Conservation (phyloP, 345 rosid genomes). For the Carallia brachiata region DNA sequence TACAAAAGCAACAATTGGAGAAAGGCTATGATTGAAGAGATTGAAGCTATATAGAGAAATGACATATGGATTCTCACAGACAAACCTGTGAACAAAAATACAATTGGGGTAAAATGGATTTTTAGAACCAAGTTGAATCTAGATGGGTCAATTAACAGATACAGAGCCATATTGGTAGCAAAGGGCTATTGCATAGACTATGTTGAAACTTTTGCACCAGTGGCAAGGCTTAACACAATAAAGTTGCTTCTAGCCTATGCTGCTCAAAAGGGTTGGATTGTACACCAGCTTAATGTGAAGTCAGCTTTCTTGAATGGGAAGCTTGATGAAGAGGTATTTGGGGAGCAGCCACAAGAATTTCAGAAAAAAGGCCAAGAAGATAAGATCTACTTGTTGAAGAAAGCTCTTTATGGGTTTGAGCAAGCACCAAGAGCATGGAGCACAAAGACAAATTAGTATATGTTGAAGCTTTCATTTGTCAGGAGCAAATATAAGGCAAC, state of each 20-base stretch:
- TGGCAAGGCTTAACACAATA: too few species aligned
- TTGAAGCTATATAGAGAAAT: too few species aligned
- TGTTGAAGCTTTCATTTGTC: background rate
- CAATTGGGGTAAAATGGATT: background rate
- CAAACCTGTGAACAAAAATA: background rate
- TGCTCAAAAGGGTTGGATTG: too few species aligned
- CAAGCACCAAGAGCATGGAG: background rate
- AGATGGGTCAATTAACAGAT: background rate
- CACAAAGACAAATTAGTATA: background rate
- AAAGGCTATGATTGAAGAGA: background rate
- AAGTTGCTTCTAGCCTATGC: too few species aligned
- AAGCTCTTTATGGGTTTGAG: background rate
- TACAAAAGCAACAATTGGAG: too few species aligned
- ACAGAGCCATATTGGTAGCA: background rate
- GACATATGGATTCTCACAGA: background rate
- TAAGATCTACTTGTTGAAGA: background rate
- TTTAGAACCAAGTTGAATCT: background rate
- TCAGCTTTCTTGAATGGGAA: too few species aligned
- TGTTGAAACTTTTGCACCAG: background rate
- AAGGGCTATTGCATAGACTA: background rate
- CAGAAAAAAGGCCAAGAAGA: background rate
- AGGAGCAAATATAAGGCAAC: background rate
- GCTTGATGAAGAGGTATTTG: too few species aligned
- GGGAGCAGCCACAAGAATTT: too few species aligned
- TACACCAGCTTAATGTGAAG: too few species aligned